Evolutionary conservation across 371 early-diverging fungal species (phyloP), one percentile per base, ranked within the genome.

Genomic region (Mucor saturninus): DNA sequence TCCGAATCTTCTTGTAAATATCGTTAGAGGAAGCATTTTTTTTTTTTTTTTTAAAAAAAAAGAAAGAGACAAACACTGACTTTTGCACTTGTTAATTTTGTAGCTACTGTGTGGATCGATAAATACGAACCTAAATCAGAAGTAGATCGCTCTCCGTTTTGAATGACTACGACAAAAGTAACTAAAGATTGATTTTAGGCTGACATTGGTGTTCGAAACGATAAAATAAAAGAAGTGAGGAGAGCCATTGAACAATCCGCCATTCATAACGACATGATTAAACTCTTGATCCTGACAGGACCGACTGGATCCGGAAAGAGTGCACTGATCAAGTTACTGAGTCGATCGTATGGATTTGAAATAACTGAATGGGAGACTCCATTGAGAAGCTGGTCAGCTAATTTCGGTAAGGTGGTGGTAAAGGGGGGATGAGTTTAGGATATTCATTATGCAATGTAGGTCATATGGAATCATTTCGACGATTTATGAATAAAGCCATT

Each of bases 301-400:
- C 75, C 69, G 7, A 58, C 78, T 21, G 81, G 81, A 5, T 56
- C 60, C 14, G 78, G 79, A 1, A 81, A 81, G 56, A 81, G 81
- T 42, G 73, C 78, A 9, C 49, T 71, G 6, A 57, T 75, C 2
- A 63, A 68, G 10, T n/a, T 73, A 9, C 37, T 81, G 9, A 64
- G 70, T 14, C 45, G 53, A 43, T n/a, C 61, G 4, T 49, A 61
- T 15, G 38, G 52, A 10, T 64, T 65, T 30, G 58, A 67, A 3
- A 4, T 79, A 2, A 32, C 73, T 2, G 81, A 81, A 58, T 81
- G 79, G 79, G 48, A 26, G 39, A 53, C 56, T 10, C 4, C 46
- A 26, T 2, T 6, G 3, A 1, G 51, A 69, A 11, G 35, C 38
- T 56, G 48, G 56, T 56, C 56, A 11, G 48, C 2, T 30, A 2